Base-by-base conservation (phyloP, 2,329 filamentous ascomycete species). In the Xenoacremonium recifei region DNA sequence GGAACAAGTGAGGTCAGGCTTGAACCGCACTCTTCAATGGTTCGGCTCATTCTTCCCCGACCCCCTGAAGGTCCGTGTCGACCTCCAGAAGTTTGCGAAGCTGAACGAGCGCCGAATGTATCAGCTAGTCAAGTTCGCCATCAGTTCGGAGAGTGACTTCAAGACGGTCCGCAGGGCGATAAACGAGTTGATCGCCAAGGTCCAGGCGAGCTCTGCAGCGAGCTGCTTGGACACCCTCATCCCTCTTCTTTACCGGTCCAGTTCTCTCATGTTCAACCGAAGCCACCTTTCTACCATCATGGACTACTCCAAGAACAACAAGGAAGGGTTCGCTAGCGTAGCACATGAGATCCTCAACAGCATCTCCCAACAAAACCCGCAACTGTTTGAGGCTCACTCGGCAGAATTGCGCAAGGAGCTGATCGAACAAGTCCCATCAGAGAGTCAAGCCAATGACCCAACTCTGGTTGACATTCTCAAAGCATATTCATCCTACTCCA, bases 251-350 rank as follows among this genome's bases (percentile, higher is more conserved):
- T 96, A 95, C 61, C 83, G 89, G 32, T 85, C 85, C 40, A 86
- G 89, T 23, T 84, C 89, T 44, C 76, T 99, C 49, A 79, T 96
- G 51, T 96, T 95, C 70, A 99, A 96, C 69, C 84, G 88, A 59
- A 97, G 92, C 61, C 91, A 99, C 61, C 83, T 99, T 15, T 83
- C 91, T 3, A 84, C 89, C 1, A 92, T 97, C 49, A 88, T 97
- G 72, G 85, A 90, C 44, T 87, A 85, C 57, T 90, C 91, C 10
- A 85, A 89, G 57, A 91, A 82, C 9, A 86, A 96, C 59, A 85
- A 91, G 58, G 82, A 87, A 36, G 85, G 84, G 1, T 73, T 96
- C 36, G 88, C 86, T 5, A 72, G 79, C 16, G 82, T 87, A 12
- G 92, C 93, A 2, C 90, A 96, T 58, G 88, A 95, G 59, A 77